phyloP scores from a whole-genome alignment of 306 rosid species.

The Quercus engelmannii region DNA sequence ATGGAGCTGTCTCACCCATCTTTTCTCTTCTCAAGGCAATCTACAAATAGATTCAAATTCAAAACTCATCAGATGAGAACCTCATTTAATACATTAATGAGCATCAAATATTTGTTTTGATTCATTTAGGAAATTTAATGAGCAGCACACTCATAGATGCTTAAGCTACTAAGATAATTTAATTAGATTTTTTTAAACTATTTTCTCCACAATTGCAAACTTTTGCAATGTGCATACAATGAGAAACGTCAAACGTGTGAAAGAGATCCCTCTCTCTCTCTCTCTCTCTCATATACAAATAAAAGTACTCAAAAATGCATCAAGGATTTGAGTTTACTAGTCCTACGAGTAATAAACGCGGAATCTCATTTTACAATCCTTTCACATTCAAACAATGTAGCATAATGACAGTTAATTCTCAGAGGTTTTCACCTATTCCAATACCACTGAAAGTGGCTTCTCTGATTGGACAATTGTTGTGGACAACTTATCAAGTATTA shows the following conservation, averaged over 20 bases:
- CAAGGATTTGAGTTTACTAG: background rate
- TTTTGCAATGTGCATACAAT: background rate
- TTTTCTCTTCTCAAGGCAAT: conserved; percentile 58
- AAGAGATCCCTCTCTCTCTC: background rate
- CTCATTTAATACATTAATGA: background rate
- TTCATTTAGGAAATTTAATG: background rate
- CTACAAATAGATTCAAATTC: conserved; percentile 21
- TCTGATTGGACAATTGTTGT: background rate
- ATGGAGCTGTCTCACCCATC: conserved; percentile 63
- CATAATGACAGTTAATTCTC: background rate
- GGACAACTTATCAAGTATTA: background rate
- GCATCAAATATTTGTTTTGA: background rate
- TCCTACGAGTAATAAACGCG: background rate
- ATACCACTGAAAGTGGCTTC: background rate
- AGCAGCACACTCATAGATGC: background rate
- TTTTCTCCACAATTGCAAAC: background rate
- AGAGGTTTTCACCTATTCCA: background rate
- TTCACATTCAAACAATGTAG: background rate
- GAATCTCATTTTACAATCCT: background rate
- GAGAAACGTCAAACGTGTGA: background rate
- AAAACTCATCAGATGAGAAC: conserved; percentile 1
- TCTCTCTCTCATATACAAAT: background rate
- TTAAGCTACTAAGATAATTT: background rate
- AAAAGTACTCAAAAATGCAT: background rate
- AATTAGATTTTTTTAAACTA: background rate